Percentiles rank a stretch among this genome's conserved stretches.
Conservation (phyloP, 352 stramenopile species). For the Globisporangium abappressorium region DNA sequence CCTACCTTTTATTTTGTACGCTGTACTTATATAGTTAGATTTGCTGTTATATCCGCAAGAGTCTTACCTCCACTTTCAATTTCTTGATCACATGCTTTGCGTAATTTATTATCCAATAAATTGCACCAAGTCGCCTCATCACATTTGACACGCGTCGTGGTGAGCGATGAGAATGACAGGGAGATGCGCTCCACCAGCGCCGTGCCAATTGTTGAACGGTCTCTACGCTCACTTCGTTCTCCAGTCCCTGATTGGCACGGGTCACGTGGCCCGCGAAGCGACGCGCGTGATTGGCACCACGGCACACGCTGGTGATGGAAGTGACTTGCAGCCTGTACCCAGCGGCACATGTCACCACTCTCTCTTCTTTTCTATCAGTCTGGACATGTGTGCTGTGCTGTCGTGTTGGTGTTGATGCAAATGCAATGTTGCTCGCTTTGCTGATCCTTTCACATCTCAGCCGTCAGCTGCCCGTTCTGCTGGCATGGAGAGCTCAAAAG, state of each 20-base stretch:
- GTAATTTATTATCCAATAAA: background rate
- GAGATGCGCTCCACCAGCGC: background rate
- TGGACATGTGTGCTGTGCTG: background rate
- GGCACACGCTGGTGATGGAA: background rate
- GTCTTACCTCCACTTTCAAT: too few relatives aligned
- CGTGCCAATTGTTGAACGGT: background rate
- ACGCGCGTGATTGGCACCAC: conserved; percentile 2
- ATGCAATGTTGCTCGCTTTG: background rate
- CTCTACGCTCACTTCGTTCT: background rate
- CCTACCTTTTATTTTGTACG: too few relatives aligned
- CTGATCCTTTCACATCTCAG: background rate
- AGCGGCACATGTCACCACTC: background rate
- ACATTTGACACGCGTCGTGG: background rate
- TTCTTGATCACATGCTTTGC: too few relatives aligned
- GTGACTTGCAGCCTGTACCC: too few relatives aligned
- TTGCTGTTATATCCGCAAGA: too few relatives aligned
- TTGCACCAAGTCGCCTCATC: background rate
- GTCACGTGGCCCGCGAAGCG: background rate
- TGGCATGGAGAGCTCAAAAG: background rate
- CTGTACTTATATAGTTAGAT: too few relatives aligned
- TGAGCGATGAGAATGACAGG: background rate
- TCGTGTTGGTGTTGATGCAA: background rate
- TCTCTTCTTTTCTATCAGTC: background rate
- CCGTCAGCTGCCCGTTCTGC: background rate
- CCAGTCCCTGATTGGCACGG: conserved; percentile 7